Percentiles rank a stretch among this genome's conserved stretches.
phyloP scores from a whole-genome alignment of 441 rosid genomes.

The Theobroma grandiflorum region DNA sequence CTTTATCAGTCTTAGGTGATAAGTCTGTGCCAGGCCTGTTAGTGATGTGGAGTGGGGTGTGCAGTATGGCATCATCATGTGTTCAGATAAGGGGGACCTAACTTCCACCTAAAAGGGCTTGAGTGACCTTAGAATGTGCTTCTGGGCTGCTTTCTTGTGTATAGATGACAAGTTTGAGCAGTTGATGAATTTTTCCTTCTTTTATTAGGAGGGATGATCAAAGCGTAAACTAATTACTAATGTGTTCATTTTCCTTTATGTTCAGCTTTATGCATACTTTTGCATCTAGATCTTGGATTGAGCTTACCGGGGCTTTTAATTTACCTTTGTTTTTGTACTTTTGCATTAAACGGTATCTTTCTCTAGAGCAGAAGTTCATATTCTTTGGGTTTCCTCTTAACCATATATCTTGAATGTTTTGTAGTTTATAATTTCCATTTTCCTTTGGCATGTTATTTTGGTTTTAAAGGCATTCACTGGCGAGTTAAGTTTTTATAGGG shows the following conservation, averaged over 20 bases:
- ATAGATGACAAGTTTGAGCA: not conserved
- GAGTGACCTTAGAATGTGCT: not conserved
- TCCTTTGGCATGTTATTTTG: slow-evolving; percentile 12
- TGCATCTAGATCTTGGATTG: slow-evolving; percentile 5
- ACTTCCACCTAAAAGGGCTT: not conserved
- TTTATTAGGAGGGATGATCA: not conserved
- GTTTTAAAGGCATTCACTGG: slow-evolving; percentile 26
- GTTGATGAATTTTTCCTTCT: not conserved
- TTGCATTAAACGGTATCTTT: not conserved
- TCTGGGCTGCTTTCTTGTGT: not conserved
- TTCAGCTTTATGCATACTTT: not conserved
- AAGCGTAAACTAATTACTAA: not conserved
- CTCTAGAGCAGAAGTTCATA: not conserved
- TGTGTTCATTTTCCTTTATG: not conserved
- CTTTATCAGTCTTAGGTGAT: not conserved
- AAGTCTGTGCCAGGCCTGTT: not conserved
- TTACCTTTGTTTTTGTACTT: slow-evolving; percentile 8
- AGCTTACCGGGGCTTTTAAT: not conserved
- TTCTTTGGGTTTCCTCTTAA: slow-evolving; percentile 10
- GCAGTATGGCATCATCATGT: not conserved
- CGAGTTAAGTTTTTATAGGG: slow-evolving; percentile 52
- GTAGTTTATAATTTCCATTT: slow-evolving; percentile 10
- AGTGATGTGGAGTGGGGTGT: not conserved
- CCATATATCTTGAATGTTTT: not conserved
- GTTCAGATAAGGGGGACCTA: not conserved